Evolutionary conservation across 345 rosid species (phyloP), one percentile per base, ranked within the genome.

Genomic region (Erysimum cheiranthoides): DNA sequence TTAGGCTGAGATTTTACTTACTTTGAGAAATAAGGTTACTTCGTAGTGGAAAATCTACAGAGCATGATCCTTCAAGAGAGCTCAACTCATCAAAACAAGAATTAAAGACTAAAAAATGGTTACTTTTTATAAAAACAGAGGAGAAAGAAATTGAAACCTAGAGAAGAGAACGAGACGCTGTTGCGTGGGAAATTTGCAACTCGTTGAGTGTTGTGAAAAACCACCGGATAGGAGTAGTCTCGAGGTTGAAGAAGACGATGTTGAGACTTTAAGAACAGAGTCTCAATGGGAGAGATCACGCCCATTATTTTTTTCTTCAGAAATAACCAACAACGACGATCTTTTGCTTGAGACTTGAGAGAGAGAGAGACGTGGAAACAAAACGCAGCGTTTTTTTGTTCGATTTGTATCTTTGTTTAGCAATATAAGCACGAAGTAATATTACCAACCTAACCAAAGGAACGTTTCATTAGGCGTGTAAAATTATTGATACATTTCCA

Each of bases 1-100:
- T 8, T 49, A n/a, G 13, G 21, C 34, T 12, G 31, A 46, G 6
- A 17, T 30, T 46, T 17, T 28, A 27, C 61, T 76, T 56, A 89
- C 94, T 53, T 16, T 56, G 78, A 74, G 54, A 17, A 76, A 61
- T 45, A 30, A 74, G 70, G 10, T 51, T 49, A 63, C 66, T 35
- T 28, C 52, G 74, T 66, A 69, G 25, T 34, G 83, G 74, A 54
- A 68, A 60, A 11, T 69, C 50, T n/a, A 53, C 16, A 25, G 65
- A 69, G 14, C 9, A 42, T 76, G 65, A 69, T 40, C 50, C 79
- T 68, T 40, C 2, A 51, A n/a, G 64, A 69, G 42, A 69, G 43
- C 11, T 11, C 0, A 75, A 14, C 18, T 39, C 46, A 51, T 68
- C 6, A 61, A 27, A 30, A 30, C 28, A 54, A 43, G 39, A 65